phyloP scores from a whole-genome alignment of 2,329 filamentous ascomycete species.

The Aspergillus calidoustus region DNA sequence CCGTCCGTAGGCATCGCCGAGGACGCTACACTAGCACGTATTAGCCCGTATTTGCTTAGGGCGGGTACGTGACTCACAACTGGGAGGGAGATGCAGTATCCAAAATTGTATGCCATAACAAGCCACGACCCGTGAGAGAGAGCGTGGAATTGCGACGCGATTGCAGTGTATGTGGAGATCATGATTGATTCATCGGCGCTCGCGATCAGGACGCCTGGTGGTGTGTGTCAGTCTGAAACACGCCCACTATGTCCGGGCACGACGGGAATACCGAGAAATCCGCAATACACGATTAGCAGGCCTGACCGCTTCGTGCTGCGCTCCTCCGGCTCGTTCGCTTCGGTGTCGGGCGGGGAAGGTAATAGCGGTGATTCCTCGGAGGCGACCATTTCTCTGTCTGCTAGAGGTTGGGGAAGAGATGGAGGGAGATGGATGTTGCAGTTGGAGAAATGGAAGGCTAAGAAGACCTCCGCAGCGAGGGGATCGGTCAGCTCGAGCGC shows the following conservation, averaged over 20 bases:
- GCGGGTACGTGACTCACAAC: constrained; percentile 27
- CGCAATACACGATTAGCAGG: not conserved
- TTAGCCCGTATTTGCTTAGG: not conserved
- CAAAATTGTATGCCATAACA: constrained; percentile 50
- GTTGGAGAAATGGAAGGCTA: not conserved
- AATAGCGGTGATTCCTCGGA: not conserved
- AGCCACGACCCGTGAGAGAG: constrained; percentile 51
- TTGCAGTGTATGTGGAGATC: constrained; percentile 64
- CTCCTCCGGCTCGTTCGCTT: not conserved
- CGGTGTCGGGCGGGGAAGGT: not conserved
- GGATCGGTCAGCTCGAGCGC: not conserved
- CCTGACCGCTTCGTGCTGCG: not conserved
- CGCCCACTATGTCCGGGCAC: too few species aligned
- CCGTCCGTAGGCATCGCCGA: constrained; percentile 52
- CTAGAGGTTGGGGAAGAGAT: not conserved
- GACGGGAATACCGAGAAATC: constrained; percentile 6
- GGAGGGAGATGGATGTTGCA: not conserved
- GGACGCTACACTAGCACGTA: constrained; percentile 43
- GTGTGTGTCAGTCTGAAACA: not conserved
- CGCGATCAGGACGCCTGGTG: constrained; percentile 63
- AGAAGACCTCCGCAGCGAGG: too few species aligned
- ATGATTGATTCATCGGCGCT: constrained; percentile 66
- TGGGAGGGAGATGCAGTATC: constrained; percentile 46
- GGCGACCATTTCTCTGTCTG: not conserved
- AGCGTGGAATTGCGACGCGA: constrained; percentile 52